phyloP scores from a whole-genome alignment of 768 basidiomycete genomes.

The Leccinum rimulosum region DNA sequence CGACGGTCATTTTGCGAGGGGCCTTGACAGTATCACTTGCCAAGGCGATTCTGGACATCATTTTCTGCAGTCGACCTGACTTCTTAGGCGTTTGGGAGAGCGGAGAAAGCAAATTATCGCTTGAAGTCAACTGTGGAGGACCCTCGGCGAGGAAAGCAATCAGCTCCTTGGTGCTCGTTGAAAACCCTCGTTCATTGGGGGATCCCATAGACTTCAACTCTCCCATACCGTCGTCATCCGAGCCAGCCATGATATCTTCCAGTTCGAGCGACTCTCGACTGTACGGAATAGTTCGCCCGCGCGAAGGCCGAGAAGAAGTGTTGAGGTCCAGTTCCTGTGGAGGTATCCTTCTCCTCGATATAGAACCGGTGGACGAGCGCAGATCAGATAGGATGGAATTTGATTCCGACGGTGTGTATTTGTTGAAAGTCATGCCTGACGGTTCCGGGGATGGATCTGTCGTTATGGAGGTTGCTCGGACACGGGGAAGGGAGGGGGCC shows the following conservation, averaged over 20 bases:
- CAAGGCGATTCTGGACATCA: constrained; percentile 76
- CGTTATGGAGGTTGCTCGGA: constrained; percentile 34
- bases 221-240: constrained; percentile 54
- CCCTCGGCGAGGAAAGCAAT: constrained; percentile 60
- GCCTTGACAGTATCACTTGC: constrained; percentile 33
- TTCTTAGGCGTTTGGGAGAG: constrained; percentile 37
- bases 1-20: constrained; percentile 34
- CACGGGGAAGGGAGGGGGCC: constrained; percentile 26
- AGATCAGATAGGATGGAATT: constrained; percentile 32
- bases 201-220: constrained; percentile 32
- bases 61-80: constrained; percentile 67
- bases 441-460: constrained; percentile 25
- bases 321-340: constrained; percentile 32
- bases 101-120: constrained; percentile 44
- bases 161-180: constrained; percentile 46
- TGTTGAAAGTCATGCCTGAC: constrained; percentile 19
- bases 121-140: constrained; percentile 41
- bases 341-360: constrained; percentile 22
- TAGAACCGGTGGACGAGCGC: constrained; percentile 20
- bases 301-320: constrained; percentile 15
- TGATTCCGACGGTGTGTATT: constrained; percentile 28
- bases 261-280: constrained; percentile 70
- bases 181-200: constrained; percentile 42
- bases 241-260: constrained; percentile 72
- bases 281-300: constrained; percentile 48